These are phyloP conservation scores for Coemansia sp. DNA, from an alignment of 192 early-diverging fungal genomes.

Conservation along the genomic window DNA sequence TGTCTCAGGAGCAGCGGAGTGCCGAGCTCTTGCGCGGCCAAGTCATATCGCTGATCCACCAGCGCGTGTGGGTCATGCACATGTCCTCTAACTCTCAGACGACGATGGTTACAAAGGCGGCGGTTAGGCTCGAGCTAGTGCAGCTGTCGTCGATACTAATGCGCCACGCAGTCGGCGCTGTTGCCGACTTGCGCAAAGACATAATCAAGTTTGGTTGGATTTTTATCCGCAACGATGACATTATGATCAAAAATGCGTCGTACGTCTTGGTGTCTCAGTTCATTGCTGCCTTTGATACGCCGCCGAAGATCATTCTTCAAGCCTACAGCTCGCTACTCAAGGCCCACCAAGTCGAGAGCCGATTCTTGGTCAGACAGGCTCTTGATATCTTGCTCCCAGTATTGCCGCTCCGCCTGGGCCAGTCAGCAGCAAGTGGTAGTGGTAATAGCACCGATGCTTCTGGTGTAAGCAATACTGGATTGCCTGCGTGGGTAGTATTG, in stretches of 20 bases:
- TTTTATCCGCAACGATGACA: conserved; percentile 81
- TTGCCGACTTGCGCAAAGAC: conserved; percentile 80
- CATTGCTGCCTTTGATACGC: conserved; percentile 91
- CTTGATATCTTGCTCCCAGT: conserved; percentile 92
- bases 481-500: conserved; percentile 86
- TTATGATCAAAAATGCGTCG: conserved; percentile 93
- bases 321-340: conserved; percentile 85
- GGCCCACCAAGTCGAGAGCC: conserved; percentile 87
- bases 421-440: conserved; percentile 26
- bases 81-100: conserved; percentile 29
- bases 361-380: conserved; percentile 88
- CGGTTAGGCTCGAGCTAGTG: conserved; percentile 80
- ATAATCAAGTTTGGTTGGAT: conserved; percentile 97
- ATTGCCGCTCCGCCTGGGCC: conserved; percentile 78
- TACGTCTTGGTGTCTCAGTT: conserved; percentile 93
- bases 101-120: conserved; percentile 45
- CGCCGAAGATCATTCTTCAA: conserved; percentile 82
- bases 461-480: conserved; percentile 13
- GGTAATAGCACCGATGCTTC: neutral
- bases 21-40: conserved; percentile 37
- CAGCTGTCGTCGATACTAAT: conserved; percentile 86
- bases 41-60: conserved; percentile 33
- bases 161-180: conserved; percentile 73
- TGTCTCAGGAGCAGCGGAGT: conserved; percentile 33
- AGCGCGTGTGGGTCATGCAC: conserved; percentile 47